These are phyloP conservation scores for Ogataea wickerhamii DNA, from an alignment of 805 yeast species.

Conservation along the genomic window DNA sequence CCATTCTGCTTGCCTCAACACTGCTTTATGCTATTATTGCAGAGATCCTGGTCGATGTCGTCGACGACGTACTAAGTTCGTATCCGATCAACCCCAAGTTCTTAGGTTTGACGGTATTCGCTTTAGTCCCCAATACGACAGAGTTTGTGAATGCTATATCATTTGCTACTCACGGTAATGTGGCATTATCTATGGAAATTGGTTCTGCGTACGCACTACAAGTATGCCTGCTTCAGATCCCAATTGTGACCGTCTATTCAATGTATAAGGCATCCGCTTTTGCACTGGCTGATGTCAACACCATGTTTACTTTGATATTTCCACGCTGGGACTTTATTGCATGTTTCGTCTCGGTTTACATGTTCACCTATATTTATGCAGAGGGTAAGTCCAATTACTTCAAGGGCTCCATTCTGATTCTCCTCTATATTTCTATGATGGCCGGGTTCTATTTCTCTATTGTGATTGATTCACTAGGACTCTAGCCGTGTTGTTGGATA, in stretches of 20 bases:
- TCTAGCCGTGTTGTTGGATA: no score
- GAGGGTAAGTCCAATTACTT: constrained; percentile 96
- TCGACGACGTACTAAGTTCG: constrained; percentile 75
- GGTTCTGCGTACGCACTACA: constrained; percentile 97
- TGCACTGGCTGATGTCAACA: constrained; percentile 31
- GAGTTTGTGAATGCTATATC: constrained; percentile 96
- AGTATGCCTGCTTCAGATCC: constrained; percentile 90
- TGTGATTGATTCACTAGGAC: constrained; percentile 31
- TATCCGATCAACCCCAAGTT: constrained; percentile 88
- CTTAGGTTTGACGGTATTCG: constrained; percentile 90
- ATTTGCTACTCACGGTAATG: constrained; percentile 93
- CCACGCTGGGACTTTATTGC: constrained; percentile 96
- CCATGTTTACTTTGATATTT: constrained; percentile 77
- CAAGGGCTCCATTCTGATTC: constrained; percentile 84
- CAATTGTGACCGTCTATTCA: constrained; percentile 80
- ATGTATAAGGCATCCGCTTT: constrained; percentile 41
- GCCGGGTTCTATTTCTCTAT: constrained; percentile 75
- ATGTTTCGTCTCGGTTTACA: constrained; percentile 74
- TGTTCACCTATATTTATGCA: constrained; percentile 90
- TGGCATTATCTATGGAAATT: constrained; percentile 94
- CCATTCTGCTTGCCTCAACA: constrained; percentile 80
- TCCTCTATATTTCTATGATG: constrained; percentile 70
- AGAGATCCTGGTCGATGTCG: constrained; percentile 88
- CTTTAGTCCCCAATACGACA: constrained; percentile 94
- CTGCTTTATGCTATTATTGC: constrained; percentile 88